Percentiles rank a stretch among this genome's conserved stretches.
Evolutionary conservation across 2,329 filamentous ascomycete genomes (phyloP).

Genomic region (Dichotomopilus funicola): DNA sequence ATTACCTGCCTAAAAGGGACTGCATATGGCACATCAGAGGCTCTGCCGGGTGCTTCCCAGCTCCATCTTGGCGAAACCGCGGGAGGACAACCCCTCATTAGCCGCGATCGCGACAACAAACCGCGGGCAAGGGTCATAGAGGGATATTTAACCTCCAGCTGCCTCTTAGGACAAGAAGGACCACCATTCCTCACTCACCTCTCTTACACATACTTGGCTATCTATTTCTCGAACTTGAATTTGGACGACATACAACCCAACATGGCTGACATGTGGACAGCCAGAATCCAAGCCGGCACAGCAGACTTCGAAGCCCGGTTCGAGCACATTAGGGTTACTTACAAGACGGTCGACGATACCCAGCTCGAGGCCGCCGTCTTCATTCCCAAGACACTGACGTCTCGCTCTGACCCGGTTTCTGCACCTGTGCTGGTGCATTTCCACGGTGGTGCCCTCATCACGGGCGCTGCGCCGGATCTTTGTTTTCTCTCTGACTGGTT

Average conservation of each 20-base stretch:
- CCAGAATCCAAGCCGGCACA: neutral
- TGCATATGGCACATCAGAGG: too few relatives aligned
- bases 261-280: neutral
- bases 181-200: too few relatives aligned
- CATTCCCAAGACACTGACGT: conserved; percentile 10
- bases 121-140: too few relatives aligned
- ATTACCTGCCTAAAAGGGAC: too few relatives aligned
- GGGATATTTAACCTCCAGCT: too few relatives aligned
- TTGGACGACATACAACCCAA: neutral
- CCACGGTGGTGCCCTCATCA: conserved; percentile 20
- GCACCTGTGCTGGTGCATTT: conserved; percentile 19
- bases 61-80: too few relatives aligned
- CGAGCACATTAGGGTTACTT: conserved; percentile 9
- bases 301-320: conserved; percentile 3
- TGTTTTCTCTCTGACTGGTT: conserved; percentile 17
- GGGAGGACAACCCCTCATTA: too few relatives aligned
- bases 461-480: conserved; percentile 18
- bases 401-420: neutral
- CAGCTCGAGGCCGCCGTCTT: conserved; percentile 10
- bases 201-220: too few relatives aligned
- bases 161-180: too few relatives aligned
- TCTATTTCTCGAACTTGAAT: neutral
- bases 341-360: conserved; percentile 12
- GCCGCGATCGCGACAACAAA: too few relatives aligned
- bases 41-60: too few relatives aligned